Evolutionary conservation across 352 stramenopile species (phyloP), one percentile per base, ranked within the genome.

Genomic region (Globisporangium polare): DNA sequence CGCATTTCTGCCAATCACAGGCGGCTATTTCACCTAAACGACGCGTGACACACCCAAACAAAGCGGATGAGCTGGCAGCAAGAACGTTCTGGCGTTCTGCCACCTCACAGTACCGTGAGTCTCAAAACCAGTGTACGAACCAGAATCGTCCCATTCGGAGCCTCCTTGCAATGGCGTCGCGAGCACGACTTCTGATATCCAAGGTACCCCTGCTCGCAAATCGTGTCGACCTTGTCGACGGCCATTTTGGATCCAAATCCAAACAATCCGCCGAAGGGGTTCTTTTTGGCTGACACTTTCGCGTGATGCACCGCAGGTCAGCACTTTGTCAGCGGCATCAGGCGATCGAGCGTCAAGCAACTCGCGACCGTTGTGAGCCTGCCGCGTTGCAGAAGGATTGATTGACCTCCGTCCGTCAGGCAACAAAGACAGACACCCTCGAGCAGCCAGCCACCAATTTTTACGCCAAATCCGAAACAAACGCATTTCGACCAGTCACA

Each of bases 51-150:
- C 18, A 15, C 24, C 15, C 26, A 31, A 53, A 51, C n/a, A 35
- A 35, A 20, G 10, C 29, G 29, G 29, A 35, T 35, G 29, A n/a
- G n/a, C n/a, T n/a, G n/a, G n/a, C n/a, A n/a, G n/a, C n/a, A n/a
- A n/a, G 50, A 56, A 56, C 37, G 22, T 58, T 58, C 52, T 58
- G 52, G 20, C 35, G 33, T 43, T 47, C 18, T 29, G 13, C 20
- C 29, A 49, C 45, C 2, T 2, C 13, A n/a, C n/a, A n/a, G 37
- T 49, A 59, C 37, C 24, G 35, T 50, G 20, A 13, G 9, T 24
- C 42, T 29, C 53, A 50, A 39, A 59, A 59, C 12, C 27, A 13
- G 8, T 27, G 10, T 46, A 18, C 8, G 1, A 31, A 27, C 12
- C 20, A 58, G 52, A 46, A 5, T 35, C 9, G 3, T 8, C 29